These are phyloP conservation scores for Asclepias syriaca DNA, from an alignment of 257 asterid species.

Conservation along the genomic window DNA sequence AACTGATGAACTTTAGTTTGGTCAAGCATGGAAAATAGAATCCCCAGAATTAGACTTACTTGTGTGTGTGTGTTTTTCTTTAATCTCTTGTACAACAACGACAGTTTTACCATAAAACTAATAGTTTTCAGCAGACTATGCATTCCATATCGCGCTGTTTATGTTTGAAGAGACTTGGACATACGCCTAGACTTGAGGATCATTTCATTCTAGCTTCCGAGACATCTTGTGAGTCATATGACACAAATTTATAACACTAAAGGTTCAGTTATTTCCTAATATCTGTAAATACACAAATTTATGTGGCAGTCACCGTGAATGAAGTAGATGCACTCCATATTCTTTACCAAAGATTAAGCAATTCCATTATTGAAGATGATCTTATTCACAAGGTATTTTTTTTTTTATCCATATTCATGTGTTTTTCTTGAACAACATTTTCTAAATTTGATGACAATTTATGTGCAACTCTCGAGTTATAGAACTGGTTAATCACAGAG, in stretches of 20 bases:
- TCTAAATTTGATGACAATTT: not conserved
- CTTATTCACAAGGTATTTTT: slow-evolving; percentile 82
- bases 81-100: not conserved
- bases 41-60: not conserved
- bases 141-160: slow-evolving; percentile 56
- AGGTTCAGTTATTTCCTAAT: not conserved
- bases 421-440: too few species aligned
- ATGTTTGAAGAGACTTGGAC: slow-evolving; percentile 39
- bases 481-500: not conserved
- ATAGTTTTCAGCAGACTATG: not conserved
- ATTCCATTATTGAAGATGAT: slow-evolving; percentile 62
- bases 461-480: not conserved
- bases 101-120: not conserved
- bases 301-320: slow-evolving; percentile 63
- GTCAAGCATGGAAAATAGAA: not conserved
- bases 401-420: too few species aligned
- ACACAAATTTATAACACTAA: slow-evolving; percentile 13
- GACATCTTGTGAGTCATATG: slow-evolving; percentile 66
- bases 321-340: slow-evolving; percentile 79
- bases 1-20: not conserved
- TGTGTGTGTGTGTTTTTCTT: not conserved
- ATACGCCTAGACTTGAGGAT: slow-evolving; percentile 66
- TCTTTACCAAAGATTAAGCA: slow-evolving; percentile 57
- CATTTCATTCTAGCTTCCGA: slow-evolving; percentile 75
- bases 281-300: slow-evolving; percentile 7